A percentile compares a stretch with the other conserved stretches of the same genome.
Evolutionary conservation across 2,329 filamentous ascomycete species (phyloP).

Genomic region (Microcyclosporella mali): DNA sequence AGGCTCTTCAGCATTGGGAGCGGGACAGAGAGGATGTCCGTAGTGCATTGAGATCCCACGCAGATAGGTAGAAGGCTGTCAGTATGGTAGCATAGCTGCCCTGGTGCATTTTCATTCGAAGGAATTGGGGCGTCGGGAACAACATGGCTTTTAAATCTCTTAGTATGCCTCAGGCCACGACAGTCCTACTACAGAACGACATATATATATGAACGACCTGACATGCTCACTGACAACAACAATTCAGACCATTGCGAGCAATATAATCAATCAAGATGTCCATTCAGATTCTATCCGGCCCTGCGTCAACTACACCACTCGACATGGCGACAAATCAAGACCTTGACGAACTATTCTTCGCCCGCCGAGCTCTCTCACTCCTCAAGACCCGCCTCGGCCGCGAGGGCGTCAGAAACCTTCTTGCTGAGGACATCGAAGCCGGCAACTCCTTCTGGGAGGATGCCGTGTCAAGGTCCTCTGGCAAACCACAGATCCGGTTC

Average conservation of each 20-base stretch:
- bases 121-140: too few relatives aligned
- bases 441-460: slow-evolving; percentile 3
- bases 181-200: neutral
- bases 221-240: neutral
- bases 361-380: slow-evolving; percentile 5
- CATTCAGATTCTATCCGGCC: neutral
- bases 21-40: too few relatives aligned
- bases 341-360: slow-evolving; percentile 11
- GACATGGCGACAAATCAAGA: slow-evolving; percentile 11
- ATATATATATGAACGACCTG: neutral
- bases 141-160: too few relatives aligned
- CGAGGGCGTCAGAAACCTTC: slow-evolving; percentile 4
- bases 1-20: too few relatives aligned
- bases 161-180: neutral
- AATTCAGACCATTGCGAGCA: neutral
- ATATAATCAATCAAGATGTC: slow-evolving; percentile 1
- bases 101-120: too few relatives aligned
- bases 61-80: too few relatives aligned
- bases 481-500: neutral
- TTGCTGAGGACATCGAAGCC: slow-evolving; percentile 4
- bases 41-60: too few relatives aligned
- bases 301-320: slow-evolving; percentile 3
- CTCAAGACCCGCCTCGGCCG: slow-evolving; percentile 8
- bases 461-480: neutral
- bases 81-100: too few relatives aligned